phyloP scores from a whole-genome alignment of 2,329 filamentous ascomycete species.

The Aureobasidium sp. region DNA sequence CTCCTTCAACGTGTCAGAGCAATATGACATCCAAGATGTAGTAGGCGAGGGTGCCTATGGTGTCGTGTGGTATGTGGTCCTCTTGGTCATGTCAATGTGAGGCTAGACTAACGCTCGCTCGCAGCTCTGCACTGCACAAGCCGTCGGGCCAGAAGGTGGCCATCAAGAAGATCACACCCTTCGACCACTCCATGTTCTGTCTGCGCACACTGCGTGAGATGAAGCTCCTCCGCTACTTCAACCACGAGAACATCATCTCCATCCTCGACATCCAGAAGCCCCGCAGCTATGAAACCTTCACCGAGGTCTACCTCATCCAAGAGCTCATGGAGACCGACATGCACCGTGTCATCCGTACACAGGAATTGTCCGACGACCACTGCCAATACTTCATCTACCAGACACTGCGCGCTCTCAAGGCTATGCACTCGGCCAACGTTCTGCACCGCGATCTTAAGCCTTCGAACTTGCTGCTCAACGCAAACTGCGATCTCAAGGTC shows the following conservation, averaged over 20 bases:
- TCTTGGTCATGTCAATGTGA: background rate
- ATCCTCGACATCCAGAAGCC: slow-evolving; percentile 99
- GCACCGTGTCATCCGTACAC: slow-evolving; percentile 97
- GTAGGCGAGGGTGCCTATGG: slow-evolving; percentile 98
- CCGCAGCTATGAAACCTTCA: slow-evolving; percentile 89
- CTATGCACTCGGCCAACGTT: slow-evolving; percentile 98
- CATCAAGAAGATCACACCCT: slow-evolving; percentile 99
- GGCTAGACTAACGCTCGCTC: slow-evolving; percentile 5
- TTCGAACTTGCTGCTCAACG: slow-evolving; percentile 91
- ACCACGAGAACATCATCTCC: slow-evolving; percentile 99
- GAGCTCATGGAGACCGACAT: slow-evolving; percentile 99
- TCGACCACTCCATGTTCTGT: slow-evolving; percentile 83
- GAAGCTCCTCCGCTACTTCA: slow-evolving; percentile 98
- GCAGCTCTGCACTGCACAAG: slow-evolving; percentile 92
- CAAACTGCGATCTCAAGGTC: slow-evolving; percentile 98
- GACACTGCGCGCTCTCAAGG: slow-evolving; percentile 92
- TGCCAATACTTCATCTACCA: slow-evolving; percentile 99
- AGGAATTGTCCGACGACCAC: slow-evolving; percentile 97
- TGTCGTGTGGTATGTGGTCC: slow-evolving; percentile 78
- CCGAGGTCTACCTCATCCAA: slow-evolving; percentile 97
- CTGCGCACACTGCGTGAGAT: slow-evolving; percentile 94
- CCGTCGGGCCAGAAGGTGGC: slow-evolving; percentile 97
- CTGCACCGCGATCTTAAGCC: slow-evolving; percentile 96
- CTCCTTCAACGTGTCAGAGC: slow-evolving; percentile 98
- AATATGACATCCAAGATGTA: slow-evolving; percentile 99